phyloP scores from a whole-genome alignment of 768 basidiomycete species.

The Rhizopogon rudus region DNA sequence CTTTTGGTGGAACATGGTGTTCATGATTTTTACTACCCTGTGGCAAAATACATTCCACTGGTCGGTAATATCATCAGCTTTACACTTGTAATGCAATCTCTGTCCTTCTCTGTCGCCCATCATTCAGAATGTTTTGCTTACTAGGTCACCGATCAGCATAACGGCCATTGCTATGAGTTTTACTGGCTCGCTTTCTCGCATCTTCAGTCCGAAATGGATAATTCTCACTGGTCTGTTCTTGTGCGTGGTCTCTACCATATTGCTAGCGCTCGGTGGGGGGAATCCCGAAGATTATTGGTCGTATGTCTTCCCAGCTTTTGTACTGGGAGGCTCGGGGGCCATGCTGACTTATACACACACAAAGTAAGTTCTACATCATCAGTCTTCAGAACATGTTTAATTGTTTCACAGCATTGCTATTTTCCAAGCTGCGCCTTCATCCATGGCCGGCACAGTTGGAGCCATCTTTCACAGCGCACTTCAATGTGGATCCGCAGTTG shows the following conservation, averaged over 20 bases:
- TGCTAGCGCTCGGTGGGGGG: conserved; percentile 40
- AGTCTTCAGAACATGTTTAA: neutral
- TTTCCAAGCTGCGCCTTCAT: conserved; percentile 41
- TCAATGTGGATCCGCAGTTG: conserved; percentile 48
- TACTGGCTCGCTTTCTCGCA: conserved; percentile 33
- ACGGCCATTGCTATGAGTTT: conserved; percentile 32
- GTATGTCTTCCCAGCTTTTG: conserved; percentile 44
- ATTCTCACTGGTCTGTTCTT: conserved; percentile 38
- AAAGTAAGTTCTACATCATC: conserved; percentile 31
- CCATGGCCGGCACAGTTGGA: conserved; percentile 48
- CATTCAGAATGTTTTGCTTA: neutral
- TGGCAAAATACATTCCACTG: conserved; percentile 41
- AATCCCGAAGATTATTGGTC: conserved; percentile 39
- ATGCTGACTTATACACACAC: conserved; percentile 43
- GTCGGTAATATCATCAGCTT: conserved; percentile 33
- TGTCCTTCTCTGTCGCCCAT: conserved; percentile 4
- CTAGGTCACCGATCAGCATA: conserved; percentile 38
- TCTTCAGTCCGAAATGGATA: conserved; percentile 38
- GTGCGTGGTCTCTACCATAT: conserved; percentile 31
- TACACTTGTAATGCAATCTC: conserved; percentile 30
- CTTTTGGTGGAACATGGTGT: conserved; percentile 37
- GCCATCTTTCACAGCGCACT: conserved; percentile 53
- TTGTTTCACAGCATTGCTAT: conserved; percentile 38
- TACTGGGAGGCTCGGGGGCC: conserved; percentile 41
- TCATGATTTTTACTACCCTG: conserved; percentile 28